Evolutionary conservation across 345 rosid genomes (phyloP).

Genomic region (Pistacia atlantica): DNA sequence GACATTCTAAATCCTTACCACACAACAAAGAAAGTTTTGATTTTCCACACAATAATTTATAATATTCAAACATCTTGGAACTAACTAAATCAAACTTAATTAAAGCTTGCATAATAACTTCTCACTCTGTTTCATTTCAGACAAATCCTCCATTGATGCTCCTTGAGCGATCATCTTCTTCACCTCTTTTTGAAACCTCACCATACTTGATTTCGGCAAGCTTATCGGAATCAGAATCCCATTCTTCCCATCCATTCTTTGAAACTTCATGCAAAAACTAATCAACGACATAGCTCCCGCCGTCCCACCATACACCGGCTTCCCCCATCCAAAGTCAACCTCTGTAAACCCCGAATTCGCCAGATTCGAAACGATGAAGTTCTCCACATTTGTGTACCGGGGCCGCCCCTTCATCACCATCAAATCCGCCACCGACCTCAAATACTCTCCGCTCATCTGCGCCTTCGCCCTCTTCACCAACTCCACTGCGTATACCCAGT

Average conservation of each 20-base stretch:
- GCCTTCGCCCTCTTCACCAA: too few species aligned
- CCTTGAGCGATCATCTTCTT: neutral
- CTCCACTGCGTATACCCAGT: too few species aligned
- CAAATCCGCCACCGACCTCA: too few species aligned
- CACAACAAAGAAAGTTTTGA: too few species aligned
- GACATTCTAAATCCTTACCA: too few species aligned
- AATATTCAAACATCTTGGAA: too few species aligned
- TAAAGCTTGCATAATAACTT: too few species aligned
- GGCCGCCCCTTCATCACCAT: constrained; percentile 24
- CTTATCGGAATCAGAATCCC: constrained; percentile 23
- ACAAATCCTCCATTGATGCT: neutral
- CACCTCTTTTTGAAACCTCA: constrained; percentile 22
- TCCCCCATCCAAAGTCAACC: constrained; percentile 36
- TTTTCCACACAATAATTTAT: too few species aligned
- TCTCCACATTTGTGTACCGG: neutral
- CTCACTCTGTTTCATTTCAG: too few species aligned
- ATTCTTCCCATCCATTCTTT: constrained; percentile 16
- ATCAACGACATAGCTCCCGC: constrained; percentile 6
- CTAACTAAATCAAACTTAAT: too few species aligned
- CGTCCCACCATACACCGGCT: constrained; percentile 21
- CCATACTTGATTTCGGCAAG: constrained; percentile 28
- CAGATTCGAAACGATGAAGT: constrained; percentile 1
- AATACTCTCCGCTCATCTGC: too few species aligned
- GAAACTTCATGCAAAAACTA: constrained; percentile 4
- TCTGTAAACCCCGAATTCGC: neutral